Percentiles rank a stretch among this genome's conserved stretches.
phyloP scores from a whole-genome alignment of 148 eudicot genomes.

The Nyssa sinensis region DNA sequence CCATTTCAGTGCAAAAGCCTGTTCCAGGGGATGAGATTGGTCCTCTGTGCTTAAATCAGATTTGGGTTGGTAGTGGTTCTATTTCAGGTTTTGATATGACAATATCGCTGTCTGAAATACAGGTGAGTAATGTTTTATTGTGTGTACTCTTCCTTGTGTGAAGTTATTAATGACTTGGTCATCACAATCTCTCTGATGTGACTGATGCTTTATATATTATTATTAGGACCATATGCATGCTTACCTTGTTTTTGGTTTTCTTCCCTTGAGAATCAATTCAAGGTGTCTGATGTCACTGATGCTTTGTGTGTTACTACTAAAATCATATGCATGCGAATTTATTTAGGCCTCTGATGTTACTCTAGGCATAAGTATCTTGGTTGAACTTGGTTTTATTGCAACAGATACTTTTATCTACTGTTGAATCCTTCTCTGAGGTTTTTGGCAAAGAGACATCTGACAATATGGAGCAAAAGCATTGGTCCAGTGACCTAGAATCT shows the following conservation, averaged over 20 bases:
- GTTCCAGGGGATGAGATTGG: constrained; percentile 25
- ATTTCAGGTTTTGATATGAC: constrained; percentile 68
- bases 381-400: constrained; percentile 24
- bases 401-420: constrained; percentile 63
- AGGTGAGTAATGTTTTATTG: constrained; percentile 40
- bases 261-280: background rate
- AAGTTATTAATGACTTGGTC: background rate
- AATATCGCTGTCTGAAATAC: constrained; percentile 68
- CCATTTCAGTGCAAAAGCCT: constrained; percentile 57
- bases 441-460: constrained; percentile 34
- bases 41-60: constrained; percentile 33
- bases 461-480: constrained; percentile 32
- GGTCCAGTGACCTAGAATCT: constrained; percentile 41
- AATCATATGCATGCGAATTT: background rate
- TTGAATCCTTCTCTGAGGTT: constrained; percentile 58
- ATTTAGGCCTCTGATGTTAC: constrained; percentile 6
- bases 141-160: background rate
- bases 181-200: background rate
- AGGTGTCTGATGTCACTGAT: background rate
- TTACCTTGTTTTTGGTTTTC: background rate
- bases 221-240: background rate
- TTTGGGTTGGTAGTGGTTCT: constrained; percentile 82
- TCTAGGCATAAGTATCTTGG: constrained; percentile 3
- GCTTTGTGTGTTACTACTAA: background rate
- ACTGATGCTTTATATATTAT: background rate